These are phyloP conservation scores for Fabrea salina DNA, from an alignment of 169 alveolate species.

Conservation along the genomic window DNA sequence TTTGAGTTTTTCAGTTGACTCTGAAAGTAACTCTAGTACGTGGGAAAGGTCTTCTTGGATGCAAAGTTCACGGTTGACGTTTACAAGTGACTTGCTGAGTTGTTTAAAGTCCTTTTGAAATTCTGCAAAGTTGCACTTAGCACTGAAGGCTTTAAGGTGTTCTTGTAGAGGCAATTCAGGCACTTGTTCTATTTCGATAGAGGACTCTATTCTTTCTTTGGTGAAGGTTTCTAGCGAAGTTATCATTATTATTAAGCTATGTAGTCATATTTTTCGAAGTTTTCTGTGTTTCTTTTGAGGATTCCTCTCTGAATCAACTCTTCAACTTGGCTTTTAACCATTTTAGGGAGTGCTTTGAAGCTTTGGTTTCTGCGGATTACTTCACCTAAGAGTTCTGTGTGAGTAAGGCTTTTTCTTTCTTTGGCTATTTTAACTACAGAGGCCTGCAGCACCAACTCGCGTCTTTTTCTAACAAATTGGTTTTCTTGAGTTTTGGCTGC, in stretches of 20 bases:
- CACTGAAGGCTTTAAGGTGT: too few species aligned
- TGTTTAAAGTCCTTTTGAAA: neutral
- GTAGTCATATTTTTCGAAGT: too few species aligned
- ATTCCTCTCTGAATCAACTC: conserved; percentile 55
- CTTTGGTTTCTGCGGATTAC: conserved; percentile 42
- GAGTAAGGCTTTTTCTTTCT: conserved; percentile 44
- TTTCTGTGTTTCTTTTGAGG: conserved; percentile 58
- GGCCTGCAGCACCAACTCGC: conserved; percentile 50
- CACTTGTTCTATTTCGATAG: too few species aligned
- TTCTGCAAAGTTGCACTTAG: neutral
- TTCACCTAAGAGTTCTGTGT: conserved; percentile 47
- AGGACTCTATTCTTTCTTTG: too few species aligned
- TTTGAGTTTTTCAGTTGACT: conserved; percentile 7
- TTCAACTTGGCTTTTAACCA: conserved; percentile 58
- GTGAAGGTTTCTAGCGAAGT: too few species aligned
- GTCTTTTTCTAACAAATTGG: conserved; percentile 32
- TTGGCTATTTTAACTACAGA: conserved; percentile 60
- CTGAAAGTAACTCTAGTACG: neutral
- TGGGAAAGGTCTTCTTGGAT: neutral
- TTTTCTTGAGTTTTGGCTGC: neutral
- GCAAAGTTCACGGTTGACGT: neutral
- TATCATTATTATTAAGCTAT: too few species aligned
- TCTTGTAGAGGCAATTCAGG: too few species aligned
- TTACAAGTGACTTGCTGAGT: neutral
- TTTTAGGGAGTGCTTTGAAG: conserved; percentile 57